These are phyloP conservation scores for Pyrenula massariospora DNA, from an alignment of 495 filamentous ascomycete species.

Conservation along the genomic window DNA sequence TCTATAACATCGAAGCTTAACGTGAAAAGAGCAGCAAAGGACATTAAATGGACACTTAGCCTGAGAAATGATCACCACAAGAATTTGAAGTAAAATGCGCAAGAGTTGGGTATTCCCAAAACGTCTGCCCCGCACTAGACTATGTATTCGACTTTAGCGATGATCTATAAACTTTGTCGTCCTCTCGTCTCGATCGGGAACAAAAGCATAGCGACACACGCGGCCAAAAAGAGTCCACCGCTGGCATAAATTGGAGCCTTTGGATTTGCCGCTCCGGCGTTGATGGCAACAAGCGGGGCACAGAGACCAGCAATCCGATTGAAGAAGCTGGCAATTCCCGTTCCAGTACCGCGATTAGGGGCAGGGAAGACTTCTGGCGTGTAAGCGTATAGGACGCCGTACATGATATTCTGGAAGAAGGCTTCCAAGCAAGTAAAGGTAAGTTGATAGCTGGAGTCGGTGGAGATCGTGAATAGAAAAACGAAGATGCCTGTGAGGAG, in stretches of 20 bases:
- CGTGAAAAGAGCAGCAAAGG: no score
- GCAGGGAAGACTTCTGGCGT: constrained; percentile 53
- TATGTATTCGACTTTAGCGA: no score
- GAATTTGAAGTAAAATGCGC: no score
- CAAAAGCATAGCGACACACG: constrained; percentile 36
- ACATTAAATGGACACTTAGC: no score
- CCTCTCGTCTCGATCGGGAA: constrained; percentile 44
- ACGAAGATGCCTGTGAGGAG: constrained; percentile 43
- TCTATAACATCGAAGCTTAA: no score
- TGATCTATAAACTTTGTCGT: constrained; percentile 29
- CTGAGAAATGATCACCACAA: no score
- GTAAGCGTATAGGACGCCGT: constrained; percentile 49
- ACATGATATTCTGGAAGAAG: constrained; percentile 56
- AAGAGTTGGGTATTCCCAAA: no score
- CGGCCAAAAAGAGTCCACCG: constrained; percentile 35
- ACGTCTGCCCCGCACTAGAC: no score
- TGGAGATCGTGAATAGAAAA: constrained; percentile 46
- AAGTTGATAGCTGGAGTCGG: constrained; percentile 34
- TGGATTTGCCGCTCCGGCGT: constrained; percentile 26
- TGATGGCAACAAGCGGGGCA: constrained; percentile 45
- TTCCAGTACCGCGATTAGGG: constrained; percentile 44
- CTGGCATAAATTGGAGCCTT: constrained; percentile 42
- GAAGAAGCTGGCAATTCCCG: constrained; percentile 43
- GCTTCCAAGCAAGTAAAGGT: constrained; percentile 40
- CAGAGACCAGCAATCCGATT: constrained; percentile 47